These are phyloP conservation scores for Fragilariopsis cylindrus DNA, from an alignment of 108 stramenopile species.

Conservation along the genomic window DNA sequence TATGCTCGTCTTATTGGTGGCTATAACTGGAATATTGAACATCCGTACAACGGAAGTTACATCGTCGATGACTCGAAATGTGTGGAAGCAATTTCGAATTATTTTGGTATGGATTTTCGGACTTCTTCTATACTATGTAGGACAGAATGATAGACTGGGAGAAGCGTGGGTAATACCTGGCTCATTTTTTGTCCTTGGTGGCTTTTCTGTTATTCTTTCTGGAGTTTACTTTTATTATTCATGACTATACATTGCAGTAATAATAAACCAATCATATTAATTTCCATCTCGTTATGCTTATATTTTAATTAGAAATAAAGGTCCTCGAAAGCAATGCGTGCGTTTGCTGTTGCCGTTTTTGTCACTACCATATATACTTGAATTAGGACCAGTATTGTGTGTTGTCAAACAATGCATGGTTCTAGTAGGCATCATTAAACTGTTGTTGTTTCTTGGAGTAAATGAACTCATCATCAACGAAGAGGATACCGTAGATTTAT, in stretches of 20 bases:
- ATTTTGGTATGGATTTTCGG: conserved; percentile 40
- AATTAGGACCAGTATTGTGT: no score
- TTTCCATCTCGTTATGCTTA: no score
- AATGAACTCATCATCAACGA: no score
- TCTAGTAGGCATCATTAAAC: no score
- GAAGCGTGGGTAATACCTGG: conserved; percentile 42
- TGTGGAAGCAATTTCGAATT: conserved; percentile 52
- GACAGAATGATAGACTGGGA: conserved; percentile 27
- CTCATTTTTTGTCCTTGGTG: conserved; percentile 33
- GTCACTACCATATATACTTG: no score
- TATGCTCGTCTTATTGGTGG: conserved; percentile 18
- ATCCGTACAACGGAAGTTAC: conserved; percentile 46
- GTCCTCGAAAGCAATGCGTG: no score
- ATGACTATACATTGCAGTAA: not conserved
- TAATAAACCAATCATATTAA: not conserved
- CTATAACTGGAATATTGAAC: conserved; percentile 45
- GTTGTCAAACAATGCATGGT: no score
- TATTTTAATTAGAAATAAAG: no score
- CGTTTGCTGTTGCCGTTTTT: no score
- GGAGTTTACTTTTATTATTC: conserved; percentile 38
- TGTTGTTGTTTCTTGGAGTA: no score
- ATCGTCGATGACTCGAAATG: conserved; percentile 53
- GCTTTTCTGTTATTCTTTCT: conserved; percentile 31
- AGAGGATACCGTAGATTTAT: no score
- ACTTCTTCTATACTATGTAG: conserved; percentile 39